Evolutionary conservation across 2,329 filamentous ascomycete genomes (phyloP).

Genomic region (Claviceps humidiphila): DNA sequence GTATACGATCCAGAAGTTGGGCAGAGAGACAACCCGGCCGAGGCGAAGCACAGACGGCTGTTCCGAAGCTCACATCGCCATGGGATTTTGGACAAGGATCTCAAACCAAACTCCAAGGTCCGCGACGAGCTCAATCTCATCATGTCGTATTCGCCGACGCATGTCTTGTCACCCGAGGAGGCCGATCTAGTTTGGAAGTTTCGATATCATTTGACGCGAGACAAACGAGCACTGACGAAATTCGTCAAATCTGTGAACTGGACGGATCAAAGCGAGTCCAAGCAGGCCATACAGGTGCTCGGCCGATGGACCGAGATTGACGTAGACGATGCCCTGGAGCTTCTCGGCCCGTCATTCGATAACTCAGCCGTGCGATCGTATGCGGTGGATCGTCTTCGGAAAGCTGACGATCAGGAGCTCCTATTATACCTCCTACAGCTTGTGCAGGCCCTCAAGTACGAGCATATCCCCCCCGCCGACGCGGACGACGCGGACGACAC

Average conservation of each 20-base stretch:
- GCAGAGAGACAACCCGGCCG: conserved; percentile 79
- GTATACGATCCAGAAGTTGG: conserved; percentile 93
- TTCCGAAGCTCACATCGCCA: conserved; percentile 84
- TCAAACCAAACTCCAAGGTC: conserved; percentile 92
- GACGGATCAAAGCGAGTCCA: conserved; percentile 71
- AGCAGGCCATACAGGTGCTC: conserved; percentile 80
- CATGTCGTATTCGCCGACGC: conserved; percentile 84
- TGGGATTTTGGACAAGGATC: conserved; percentile 84
- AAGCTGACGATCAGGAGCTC: conserved; percentile 85
- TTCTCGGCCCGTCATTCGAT: conserved; percentile 84
- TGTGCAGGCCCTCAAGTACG: conserved; percentile 91
- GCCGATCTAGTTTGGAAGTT: conserved; percentile 98
- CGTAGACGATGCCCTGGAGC: conserved; percentile 86
- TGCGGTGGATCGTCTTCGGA: conserved; percentile 80
- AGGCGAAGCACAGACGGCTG: conserved; percentile 84
- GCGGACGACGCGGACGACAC: conserved; percentile 25
- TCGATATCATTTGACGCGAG: conserved; percentile 80
- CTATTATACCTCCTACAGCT: conserved; percentile 85
- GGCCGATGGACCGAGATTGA: conserved; percentile 95
- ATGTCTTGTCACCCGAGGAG: conserved; percentile 76
- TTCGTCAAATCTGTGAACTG: conserved; percentile 97
- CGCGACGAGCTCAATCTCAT: conserved; percentile 87
- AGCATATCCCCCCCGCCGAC: conserved; percentile 45
- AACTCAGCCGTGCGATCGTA: conserved; percentile 82
- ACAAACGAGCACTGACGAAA: conserved; percentile 88